Evolutionary conservation across 2,329 filamentous ascomycete species (phyloP).

Genomic region (Phaeoacremonium minimum): DNA sequence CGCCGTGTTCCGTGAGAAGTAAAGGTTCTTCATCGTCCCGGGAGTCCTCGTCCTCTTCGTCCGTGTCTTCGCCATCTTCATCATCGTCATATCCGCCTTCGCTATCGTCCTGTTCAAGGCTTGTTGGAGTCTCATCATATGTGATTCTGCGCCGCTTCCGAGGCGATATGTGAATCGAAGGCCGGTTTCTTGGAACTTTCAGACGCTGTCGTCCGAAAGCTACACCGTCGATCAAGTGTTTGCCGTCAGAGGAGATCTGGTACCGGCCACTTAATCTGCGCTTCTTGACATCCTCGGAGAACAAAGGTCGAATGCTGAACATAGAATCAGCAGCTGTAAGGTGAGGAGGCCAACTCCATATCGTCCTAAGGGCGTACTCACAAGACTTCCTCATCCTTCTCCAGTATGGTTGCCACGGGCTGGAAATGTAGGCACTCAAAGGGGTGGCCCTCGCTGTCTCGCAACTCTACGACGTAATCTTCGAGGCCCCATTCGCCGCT

Average conservation of each 20-base stretch:
- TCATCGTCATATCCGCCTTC: constrained; percentile 28
- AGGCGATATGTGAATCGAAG: constrained; percentile 66
- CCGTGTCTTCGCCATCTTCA: constrained; percentile 24
- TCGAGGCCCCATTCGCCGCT: constrained; percentile 79
- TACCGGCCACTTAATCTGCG: constrained; percentile 71
- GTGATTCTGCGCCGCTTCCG: constrained; percentile 61
- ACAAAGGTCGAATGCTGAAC: constrained; percentile 70
- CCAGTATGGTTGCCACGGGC: constrained; percentile 62
- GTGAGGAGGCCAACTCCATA: no score
- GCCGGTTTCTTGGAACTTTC: constrained; percentile 54
- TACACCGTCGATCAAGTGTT: constrained; percentile 79
- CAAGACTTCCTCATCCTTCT: constrained; percentile 81
- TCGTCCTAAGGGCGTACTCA: constrained; percentile 32
- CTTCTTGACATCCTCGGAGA: constrained; percentile 68
- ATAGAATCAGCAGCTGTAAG: constrained; percentile 9
- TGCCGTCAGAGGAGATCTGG: constrained; percentile 76
- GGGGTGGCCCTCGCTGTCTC: constrained; percentile 45
- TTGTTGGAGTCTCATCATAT: constrained; percentile 29
- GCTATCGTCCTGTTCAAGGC: constrained; percentile 34
- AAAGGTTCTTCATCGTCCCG: constrained; percentile 11
- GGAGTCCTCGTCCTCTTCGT: constrained; percentile 17
- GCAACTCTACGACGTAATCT: constrained; percentile 80
- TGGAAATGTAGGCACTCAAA: constrained; percentile 91
- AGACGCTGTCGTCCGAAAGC: constrained; percentile 75
- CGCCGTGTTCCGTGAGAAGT: constrained; percentile 8